Conservation (phyloP, 2,329 filamentous ascomycete genomes). For the Reticulascus tulasneorum region DNA sequence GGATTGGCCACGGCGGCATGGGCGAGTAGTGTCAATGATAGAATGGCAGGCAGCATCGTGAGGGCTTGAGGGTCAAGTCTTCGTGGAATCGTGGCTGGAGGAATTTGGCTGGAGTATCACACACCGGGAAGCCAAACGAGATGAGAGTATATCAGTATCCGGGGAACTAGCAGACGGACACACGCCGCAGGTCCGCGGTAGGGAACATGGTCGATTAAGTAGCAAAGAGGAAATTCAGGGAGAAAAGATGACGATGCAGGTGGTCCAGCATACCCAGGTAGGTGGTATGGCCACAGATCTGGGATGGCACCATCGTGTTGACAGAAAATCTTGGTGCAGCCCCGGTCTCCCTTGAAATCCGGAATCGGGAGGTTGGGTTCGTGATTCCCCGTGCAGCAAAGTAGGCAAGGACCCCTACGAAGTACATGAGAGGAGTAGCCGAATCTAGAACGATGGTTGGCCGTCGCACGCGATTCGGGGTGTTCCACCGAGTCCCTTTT, state of each 20-base stretch:
- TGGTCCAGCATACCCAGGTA: constrained; percentile 8
- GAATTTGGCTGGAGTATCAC: constrained; percentile 3
- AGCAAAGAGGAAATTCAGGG: constrained; percentile 6
- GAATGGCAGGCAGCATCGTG: constrained; percentile 7
- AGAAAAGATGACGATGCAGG: constrained; percentile 11
- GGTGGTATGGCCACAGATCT: constrained; percentile 6
- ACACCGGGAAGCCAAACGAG: constrained; percentile 5
- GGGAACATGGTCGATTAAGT: constrained; percentile 7
- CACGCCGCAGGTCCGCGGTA: not conserved
- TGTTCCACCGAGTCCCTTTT: too few species aligned
- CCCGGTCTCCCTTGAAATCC: constrained; percentile 10
- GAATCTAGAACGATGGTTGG: too few species aligned
- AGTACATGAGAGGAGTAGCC: too few species aligned
- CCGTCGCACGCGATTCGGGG: too few species aligned
- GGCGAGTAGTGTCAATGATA: constrained; percentile 7
- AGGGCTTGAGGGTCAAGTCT: not conserved
- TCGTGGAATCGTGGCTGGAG: not conserved
- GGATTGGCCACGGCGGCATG: constrained; percentile 7
- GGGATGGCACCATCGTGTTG: constrained; percentile 3
- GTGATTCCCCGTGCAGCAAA: constrained; percentile 8
- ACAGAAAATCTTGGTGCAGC: constrained; percentile 10
- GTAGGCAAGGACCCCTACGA: too few species aligned
- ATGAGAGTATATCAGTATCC: not conserved
- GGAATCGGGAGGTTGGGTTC: constrained; percentile 13
- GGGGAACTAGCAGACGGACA: not conserved